Percentiles rank a stretch among this genome's conserved stretches.
These are phyloP conservation scores for Trichoderma simmonsii DNA, from an alignment of 2,329 filamentous ascomycete genomes.

Conservation along the genomic window DNA sequence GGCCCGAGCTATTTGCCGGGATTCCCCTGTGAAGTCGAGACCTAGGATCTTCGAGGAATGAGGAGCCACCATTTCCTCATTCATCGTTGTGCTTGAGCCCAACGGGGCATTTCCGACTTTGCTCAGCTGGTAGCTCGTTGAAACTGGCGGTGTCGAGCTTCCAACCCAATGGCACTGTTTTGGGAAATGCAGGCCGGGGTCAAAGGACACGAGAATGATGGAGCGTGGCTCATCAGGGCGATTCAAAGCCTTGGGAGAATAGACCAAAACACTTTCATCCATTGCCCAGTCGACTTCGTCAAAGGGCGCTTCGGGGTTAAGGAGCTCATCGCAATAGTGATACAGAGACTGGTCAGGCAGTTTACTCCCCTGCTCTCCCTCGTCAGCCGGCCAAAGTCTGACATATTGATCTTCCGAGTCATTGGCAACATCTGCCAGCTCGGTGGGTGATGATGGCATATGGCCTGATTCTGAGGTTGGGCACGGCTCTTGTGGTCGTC, in stretches of 20 bases:
- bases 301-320: constrained; percentile 34
- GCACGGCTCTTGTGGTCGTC: constrained; percentile 17
- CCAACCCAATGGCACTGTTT: constrained; percentile 21
- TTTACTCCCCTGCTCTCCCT: not conserved
- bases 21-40: not conserved
- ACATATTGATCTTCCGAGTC: constrained; percentile 2
- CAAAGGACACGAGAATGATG: constrained; percentile 31
- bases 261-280: constrained; percentile 49
- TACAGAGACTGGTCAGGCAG: constrained; percentile 11
- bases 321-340: constrained; percentile 33
- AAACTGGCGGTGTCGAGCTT: not conserved
- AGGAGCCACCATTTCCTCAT: not conserved
- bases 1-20: not conserved
- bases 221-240: constrained; percentile 20
- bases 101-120: not conserved
- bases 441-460: not conserved
- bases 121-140: not conserved
- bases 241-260: constrained; percentile 29
- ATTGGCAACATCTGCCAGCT: not conserved
- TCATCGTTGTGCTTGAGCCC: not conserved
- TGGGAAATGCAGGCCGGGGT: constrained; percentile 27
- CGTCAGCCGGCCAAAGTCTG: constrained; percentile 27
- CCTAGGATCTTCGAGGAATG: not conserved
- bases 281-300: constrained; percentile 39
- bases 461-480: not conserved